These are phyloP conservation scores for Plantago coronopus DNA, from an alignment of 305 asterid genomes.

Conservation along the genomic window DNA sequence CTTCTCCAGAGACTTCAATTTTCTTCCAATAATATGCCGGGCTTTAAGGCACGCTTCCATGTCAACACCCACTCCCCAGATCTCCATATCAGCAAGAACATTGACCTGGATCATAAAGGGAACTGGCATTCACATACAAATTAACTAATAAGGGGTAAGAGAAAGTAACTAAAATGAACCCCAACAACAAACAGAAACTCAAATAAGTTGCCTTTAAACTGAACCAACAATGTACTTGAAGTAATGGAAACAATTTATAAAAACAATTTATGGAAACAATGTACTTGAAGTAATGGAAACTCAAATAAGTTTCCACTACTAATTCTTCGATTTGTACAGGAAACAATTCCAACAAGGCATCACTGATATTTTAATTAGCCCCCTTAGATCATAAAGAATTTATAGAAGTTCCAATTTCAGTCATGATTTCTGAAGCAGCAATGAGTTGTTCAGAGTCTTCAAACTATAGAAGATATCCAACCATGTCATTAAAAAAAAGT, in stretches of 20 bases:
- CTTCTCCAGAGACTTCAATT: constrained; percentile 72
- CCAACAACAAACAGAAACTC: constrained; percentile 17
- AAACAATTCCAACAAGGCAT: constrained; percentile 1
- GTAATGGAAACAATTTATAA: too few species aligned
- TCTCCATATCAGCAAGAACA: constrained; percentile 95
- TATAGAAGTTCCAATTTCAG: constrained; percentile 7
- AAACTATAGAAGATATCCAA: constrained; percentile 14
- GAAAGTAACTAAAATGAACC: constrained; percentile 9
- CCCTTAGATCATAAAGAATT: constrained; percentile 8
- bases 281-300: too few species aligned
- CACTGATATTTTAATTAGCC: constrained; percentile 2
- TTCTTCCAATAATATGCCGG: constrained; percentile 67
- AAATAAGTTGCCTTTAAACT: constrained; percentile 2
- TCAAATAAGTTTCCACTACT: too few species aligned
- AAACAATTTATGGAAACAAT: too few species aligned
- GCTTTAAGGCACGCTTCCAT: constrained; percentile 93
- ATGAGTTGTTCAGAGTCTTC: constrained; percentile 9
- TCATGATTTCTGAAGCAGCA: not conserved
- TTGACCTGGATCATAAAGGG: constrained; percentile 49
- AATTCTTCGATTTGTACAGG: constrained; percentile 12
- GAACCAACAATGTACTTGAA: constrained; percentile 14
- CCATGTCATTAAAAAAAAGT: constrained; percentile 14
- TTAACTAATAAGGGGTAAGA: constrained; percentile 14
- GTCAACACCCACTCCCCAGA: constrained; percentile 93
- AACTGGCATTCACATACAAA: constrained; percentile 19